Evolutionary conservation across 2,329 filamentous ascomycete species (phyloP), one percentile per base, ranked within the genome.

Genomic region (Aotearoamyces nothofagi): DNA sequence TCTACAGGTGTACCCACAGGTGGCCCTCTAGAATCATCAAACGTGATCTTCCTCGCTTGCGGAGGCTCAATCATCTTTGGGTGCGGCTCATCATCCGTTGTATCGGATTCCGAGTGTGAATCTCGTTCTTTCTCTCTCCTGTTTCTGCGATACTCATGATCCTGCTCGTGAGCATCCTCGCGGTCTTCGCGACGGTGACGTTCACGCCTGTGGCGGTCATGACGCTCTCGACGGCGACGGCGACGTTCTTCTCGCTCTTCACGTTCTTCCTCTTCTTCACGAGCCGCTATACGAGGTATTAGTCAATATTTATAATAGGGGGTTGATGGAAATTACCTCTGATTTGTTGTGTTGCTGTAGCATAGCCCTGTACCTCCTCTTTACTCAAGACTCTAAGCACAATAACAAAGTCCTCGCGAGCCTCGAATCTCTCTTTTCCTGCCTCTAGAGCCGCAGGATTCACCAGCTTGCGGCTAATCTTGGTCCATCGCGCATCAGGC

Each of bases 331-430:
- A 20, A 16, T 46, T 60, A 82, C 78, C 79, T 69, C 84, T 69
- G 36, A 94, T 69, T 46, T 82, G 71, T 39, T 76, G 72, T 7
- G 87, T 94, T 27, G 77, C 78, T 37, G 75, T 68, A 9, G 84
- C 83, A 47, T 92, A 84, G 17, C 72, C 75, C 52, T 92, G 78
- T 32, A 96, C 92, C 46, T 96, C 84, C 41, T 92, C 81, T 52
- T 79, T 81, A 26, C 72, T 80, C 48, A 96, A 53, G 5, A 94
- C 87, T 32, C 86, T 66, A 32, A 96, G 61, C 3, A 94, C 84
- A 50, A 94, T 93, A 34, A 96, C 84, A 51, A 84, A 92, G 46
- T 93, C 84, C 34, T 84, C 70, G n/a, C 84, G 70, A 43, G 92
- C 80, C 53, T 96, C 87, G 41, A 79, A 96, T 16, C 87, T 67